Evolutionary conservation across 192 early-diverging fungal genomes (phyloP).

Genomic region (Entophlyctis helioformis): DNA sequence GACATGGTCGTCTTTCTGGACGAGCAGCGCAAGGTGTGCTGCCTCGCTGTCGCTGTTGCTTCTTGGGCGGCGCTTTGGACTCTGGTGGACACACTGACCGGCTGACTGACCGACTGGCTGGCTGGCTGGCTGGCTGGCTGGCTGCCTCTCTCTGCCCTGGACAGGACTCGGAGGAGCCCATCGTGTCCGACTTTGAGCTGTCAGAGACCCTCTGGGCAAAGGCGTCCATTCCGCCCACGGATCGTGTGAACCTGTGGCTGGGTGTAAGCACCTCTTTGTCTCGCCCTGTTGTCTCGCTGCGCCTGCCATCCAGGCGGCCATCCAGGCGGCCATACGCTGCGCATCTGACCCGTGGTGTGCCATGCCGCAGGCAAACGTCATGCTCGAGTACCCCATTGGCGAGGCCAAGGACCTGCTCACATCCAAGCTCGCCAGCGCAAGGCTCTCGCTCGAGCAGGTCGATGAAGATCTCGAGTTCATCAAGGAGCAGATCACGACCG

Average conservation of each 20-base stretch:
- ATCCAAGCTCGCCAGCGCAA: conserved; percentile 63
- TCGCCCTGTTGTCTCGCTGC: neutral
- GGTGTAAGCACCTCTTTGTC: conserved; percentile 47
- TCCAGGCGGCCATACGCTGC: too few species aligned
- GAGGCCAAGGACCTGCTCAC: conserved; percentile 73
- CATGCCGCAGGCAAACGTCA: conserved; percentile 73
- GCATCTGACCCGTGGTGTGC: too few species aligned
- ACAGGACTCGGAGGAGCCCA: conserved; percentile 47
- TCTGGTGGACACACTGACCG: too few species aligned
- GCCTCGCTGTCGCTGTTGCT: too few species aligned
- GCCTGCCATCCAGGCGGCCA: too few species aligned
- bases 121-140: too few species aligned
- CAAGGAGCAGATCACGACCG: conserved; percentile 96
- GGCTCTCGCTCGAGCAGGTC: conserved; percentile 57
- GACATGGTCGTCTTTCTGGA: too few species aligned
- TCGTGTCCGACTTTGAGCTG: conserved; percentile 81
- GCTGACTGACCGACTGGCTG: too few species aligned
- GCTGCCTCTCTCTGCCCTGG: too few species aligned
- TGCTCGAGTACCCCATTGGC: conserved; percentile 88
- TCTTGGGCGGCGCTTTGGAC: too few species aligned
- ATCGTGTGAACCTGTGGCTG: conserved; percentile 87
- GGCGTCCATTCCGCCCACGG: conserved; percentile 63
- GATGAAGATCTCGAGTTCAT: conserved; percentile 87
- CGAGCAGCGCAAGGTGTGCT: too few species aligned
- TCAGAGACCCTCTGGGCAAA: conserved; percentile 89